A percentile compares a stretch with the other conserved stretches of the same genome.
Evolutionary conservation across 768 basidiomycete species (phyloP).

Genomic region (Tubosaeta sp.): DNA sequence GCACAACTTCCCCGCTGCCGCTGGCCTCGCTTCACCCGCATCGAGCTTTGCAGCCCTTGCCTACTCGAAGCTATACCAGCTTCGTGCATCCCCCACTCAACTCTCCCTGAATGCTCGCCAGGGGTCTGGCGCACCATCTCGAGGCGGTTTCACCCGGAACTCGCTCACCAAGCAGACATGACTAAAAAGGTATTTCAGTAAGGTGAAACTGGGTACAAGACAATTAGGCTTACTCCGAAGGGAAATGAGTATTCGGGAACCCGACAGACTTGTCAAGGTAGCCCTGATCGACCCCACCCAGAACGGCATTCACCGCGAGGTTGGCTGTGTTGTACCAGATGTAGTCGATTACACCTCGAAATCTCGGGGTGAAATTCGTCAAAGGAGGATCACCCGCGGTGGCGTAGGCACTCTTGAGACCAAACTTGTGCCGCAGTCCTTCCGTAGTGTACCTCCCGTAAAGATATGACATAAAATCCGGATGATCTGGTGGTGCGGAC

Average conservation of each 20-base stretch:
- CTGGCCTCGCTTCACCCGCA: constrained; percentile 95
- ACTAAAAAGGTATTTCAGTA: constrained; percentile 35
- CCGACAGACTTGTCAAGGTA: constrained; percentile 92
- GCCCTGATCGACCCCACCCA: constrained; percentile 78
- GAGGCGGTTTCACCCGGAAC: constrained; percentile 76
- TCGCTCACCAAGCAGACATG: constrained; percentile 70
- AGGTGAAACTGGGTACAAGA: constrained; percentile 3
- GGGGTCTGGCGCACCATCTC: constrained; percentile 72
- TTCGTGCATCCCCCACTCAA: constrained; percentile 71
- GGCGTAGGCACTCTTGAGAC: constrained; percentile 83
- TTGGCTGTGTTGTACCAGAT: constrained; percentile 84
- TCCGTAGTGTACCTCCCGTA: constrained; percentile 94
- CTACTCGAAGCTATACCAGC: constrained; percentile 78
- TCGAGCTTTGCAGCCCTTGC: constrained; percentile 96
- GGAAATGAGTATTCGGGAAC: constrained; percentile 96
- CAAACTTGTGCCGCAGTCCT: constrained; percentile 75
- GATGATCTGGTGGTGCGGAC: constrained; percentile 63
- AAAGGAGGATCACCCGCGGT: constrained; percentile 55
- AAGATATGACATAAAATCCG: constrained; percentile 86
- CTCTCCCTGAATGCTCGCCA: constrained; percentile 95
- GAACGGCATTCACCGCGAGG: constrained; percentile 73
- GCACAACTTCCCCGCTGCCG: constrained; percentile 98
- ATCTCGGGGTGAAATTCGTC: constrained; percentile 90
- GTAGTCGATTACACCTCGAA: constrained; percentile 86
- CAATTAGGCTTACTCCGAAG: constrained; percentile 77